These are phyloP conservation scores for Colletotrichum lini DNA, from an alignment of 2,329 filamentous ascomycete species.

Conservation along the genomic window DNA sequence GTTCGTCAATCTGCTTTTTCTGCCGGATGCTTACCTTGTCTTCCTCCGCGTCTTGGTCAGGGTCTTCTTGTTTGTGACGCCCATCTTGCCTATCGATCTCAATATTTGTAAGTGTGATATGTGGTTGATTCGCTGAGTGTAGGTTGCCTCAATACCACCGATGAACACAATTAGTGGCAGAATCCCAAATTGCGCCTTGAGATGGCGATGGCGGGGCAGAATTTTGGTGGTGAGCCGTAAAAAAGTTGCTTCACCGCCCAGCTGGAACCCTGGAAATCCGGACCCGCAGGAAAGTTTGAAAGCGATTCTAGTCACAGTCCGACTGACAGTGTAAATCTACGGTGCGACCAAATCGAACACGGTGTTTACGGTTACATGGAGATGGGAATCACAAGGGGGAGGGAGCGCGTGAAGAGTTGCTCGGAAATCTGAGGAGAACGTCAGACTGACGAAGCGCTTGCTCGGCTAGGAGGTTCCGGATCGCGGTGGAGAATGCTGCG, in stretches of 20 bases:
- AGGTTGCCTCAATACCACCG: not conserved
- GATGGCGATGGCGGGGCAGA: conserved; percentile 33
- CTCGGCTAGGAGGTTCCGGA: not conserved
- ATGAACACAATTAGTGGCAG: conserved; percentile 4
- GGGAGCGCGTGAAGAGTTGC: not conserved
- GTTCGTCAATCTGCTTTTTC: conserved; percentile 38
- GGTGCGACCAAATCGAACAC: not conserved
- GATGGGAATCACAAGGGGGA: not conserved
- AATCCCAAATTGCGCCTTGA: conserved; percentile 20
- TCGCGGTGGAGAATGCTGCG: too few relatives aligned
- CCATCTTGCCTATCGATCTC: conserved; percentile 66
- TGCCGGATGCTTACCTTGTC: conserved; percentile 66
- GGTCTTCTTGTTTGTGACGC: conserved; percentile 75
- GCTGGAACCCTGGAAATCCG: not conserved
- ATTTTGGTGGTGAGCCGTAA: conserved; percentile 9
- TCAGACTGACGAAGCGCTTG: not conserved
- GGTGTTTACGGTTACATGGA: not conserved
- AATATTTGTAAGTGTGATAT: not conserved
- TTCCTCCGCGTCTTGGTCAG: conserved; percentile 82
- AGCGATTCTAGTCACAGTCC: not conserved
- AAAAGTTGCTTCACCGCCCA: conserved; percentile 38
- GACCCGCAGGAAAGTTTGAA: conserved; percentile 20
- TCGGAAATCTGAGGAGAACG: not conserved
- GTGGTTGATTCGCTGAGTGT: not conserved
- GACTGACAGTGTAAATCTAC: not conserved